These are phyloP conservation scores for Trichophyton schoenleinii DNA, from an alignment of 2,329 filamentous ascomycete genomes.

Conservation along the genomic window DNA sequence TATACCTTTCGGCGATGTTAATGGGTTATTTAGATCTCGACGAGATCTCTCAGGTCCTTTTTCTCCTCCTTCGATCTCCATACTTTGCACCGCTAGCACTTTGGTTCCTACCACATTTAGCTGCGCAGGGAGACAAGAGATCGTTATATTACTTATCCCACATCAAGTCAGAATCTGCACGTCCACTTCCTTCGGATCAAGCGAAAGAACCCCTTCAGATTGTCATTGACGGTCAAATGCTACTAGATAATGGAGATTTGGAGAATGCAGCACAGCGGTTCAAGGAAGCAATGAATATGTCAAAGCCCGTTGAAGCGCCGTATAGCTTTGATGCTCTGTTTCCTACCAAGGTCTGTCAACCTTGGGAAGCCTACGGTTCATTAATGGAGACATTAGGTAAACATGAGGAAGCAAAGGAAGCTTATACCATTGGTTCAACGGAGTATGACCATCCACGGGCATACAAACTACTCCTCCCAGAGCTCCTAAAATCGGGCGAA, in stretches of 20 bases:
- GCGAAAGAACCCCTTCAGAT: background rate
- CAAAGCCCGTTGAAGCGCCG: background rate
- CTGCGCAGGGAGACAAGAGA: background rate
- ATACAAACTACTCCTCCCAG: slow-evolving; percentile 16
- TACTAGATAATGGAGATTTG: slow-evolving; percentile 7
- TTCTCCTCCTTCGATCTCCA: background rate
- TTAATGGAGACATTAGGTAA: slow-evolving; percentile 15
- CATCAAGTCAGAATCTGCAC: background rate
- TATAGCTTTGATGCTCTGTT: slow-evolving; percentile 4
- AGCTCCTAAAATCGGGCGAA: slow-evolving; percentile 17
- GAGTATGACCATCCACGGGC: slow-evolving; percentile 23
- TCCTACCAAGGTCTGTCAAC: slow-evolving; percentile 11
- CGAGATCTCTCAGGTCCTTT: background rate
- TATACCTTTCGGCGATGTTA: background rate
- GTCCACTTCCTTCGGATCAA: background rate
- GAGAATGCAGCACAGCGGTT: slow-evolving; percentile 8
- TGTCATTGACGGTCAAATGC: background rate
- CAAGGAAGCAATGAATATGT: slow-evolving; percentile 9
- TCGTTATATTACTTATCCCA: background rate
- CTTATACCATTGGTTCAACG: slow-evolving; percentile 18
- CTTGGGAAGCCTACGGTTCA: slow-evolving; percentile 21
- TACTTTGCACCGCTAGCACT: background rate
- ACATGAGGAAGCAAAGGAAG: slow-evolving; percentile 13
- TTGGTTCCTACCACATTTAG: background rate
- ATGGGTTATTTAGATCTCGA: background rate